Conservation (phyloP, 768 basidiomycete species). For the Boletus rex-veris region DNA sequence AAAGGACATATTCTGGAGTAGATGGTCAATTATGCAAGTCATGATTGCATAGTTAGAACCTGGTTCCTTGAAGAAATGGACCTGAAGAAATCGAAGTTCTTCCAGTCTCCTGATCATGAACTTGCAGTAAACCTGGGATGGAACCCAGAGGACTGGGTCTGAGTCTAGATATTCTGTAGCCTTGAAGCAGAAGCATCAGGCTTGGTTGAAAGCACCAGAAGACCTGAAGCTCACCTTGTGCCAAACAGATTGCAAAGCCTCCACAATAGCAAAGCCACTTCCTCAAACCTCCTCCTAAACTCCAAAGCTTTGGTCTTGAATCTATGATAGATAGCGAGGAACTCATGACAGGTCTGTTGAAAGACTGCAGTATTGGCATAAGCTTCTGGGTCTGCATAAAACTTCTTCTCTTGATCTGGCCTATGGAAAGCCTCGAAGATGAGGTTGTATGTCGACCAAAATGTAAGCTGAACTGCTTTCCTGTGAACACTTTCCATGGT, state of each 20-base stretch:
- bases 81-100: constrained; percentile 1
- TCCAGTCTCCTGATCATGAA: constrained; percentile 1
- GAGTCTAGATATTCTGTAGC: constrained; percentile 2
- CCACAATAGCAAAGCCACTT: too few species aligned
- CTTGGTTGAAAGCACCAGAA: too few species aligned
- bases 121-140: not conserved
- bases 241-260: too few species aligned
- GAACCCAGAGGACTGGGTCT: constrained; percentile 4
- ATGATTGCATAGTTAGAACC: not conserved
- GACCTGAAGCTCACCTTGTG: too few species aligned
- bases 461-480: not conserved
- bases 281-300: constrained; percentile 1
- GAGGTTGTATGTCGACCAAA: not conserved
- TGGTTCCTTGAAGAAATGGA: constrained; percentile 4
- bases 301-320: not conserved
- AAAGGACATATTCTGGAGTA: too few species aligned
- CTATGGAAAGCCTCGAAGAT: constrained; percentile 3
- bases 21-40: constrained; percentile 5
- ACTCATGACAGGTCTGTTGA: not conserved
- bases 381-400: not conserved
- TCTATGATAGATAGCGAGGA: not conserved
- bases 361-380: not conserved
- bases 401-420: constrained; percentile 3
- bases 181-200: not conserved
- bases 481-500: not conserved